Conservation (phyloP, 1,139 yeast genomes). For the Geotrichum phurueaensis region DNA sequence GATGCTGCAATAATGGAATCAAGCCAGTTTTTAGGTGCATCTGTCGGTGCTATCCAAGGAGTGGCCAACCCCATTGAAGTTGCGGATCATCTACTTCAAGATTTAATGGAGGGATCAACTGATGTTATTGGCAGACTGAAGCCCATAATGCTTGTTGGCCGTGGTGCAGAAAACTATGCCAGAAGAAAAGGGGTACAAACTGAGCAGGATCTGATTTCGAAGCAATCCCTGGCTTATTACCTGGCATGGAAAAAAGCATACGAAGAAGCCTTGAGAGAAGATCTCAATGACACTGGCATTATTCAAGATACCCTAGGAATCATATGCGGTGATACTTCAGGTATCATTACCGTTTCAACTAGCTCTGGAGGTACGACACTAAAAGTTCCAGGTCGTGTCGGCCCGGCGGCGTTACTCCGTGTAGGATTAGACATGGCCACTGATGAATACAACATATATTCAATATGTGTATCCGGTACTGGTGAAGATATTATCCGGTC, state of each 20-base stretch:
- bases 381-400: slow-evolving; percentile 38
- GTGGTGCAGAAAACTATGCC: slow-evolving; percentile 34
- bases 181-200: slow-evolving; percentile 18
- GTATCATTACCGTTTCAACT: slow-evolving; percentile 31
- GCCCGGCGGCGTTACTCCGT: slow-evolving; percentile 39
- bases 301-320: slow-evolving; percentile 38
- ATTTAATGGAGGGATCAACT: slow-evolving; percentile 18
- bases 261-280: background rate
- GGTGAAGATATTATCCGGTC: slow-evolving; percentile 36
- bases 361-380: slow-evolving; percentile 39
- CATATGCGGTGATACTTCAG: slow-evolving; percentile 30
- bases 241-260: slow-evolving; percentile 23
- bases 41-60: slow-evolving; percentile 34
- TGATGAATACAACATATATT: slow-evolving; percentile 11
- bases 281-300: background rate
- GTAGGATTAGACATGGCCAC: slow-evolving; percentile 28
- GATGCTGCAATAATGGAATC: slow-evolving; percentile 41
- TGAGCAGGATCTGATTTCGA: slow-evolving; percentile 23
- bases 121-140: slow-evolving; percentile 29
- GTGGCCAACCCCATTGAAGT: slow-evolving; percentile 31
- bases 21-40: slow-evolving; percentile 22
- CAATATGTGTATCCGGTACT: slow-evolving; percentile 32
- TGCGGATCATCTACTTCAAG: slow-evolving; percentile 25
- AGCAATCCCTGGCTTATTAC: slow-evolving; percentile 19
- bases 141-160: slow-evolving; percentile 35